Conservation (phyloP, 1,284 basidiomycete species). For the Apiotrichum laibachii region DNA sequence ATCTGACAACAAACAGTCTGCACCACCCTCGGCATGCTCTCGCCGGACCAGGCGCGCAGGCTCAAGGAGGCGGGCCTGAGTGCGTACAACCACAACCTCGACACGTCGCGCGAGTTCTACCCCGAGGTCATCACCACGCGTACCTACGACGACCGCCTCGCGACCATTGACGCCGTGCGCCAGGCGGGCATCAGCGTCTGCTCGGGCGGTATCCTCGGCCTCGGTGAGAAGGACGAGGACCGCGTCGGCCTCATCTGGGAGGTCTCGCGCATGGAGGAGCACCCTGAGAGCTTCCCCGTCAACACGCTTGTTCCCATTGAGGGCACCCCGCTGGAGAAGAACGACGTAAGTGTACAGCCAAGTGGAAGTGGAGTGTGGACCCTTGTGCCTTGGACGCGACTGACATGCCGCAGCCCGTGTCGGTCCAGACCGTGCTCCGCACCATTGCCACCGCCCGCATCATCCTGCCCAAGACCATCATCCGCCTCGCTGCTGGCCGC, state of each 20-base stretch:
- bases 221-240: conserved; percentile 88
- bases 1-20: conserved; percentile 61
- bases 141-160: conserved; percentile 88
- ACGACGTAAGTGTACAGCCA: conserved; percentile 53
- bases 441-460: conserved; percentile 94
- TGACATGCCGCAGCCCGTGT: conserved; percentile 65
- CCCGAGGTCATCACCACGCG: conserved; percentile 93
- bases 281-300: conserved; percentile 97
- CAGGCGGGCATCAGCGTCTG: conserved; percentile 96
- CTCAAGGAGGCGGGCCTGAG: conserved; percentile 94
- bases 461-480: conserved; percentile 87
- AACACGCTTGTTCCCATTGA: conserved; percentile 77
- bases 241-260: conserved; percentile 93
- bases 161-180: conserved; percentile 84
- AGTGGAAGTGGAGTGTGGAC: conserved; percentile 38
- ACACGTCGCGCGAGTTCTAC: conserved; percentile 96
- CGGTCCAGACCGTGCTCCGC: conserved; percentile 79
- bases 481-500: conserved; percentile 89
- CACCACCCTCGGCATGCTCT: conserved; percentile 96
- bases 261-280: conserved; percentile 72
- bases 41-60: conserved; percentile 85
- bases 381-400: conserved; percentile 55
- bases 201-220: conserved; percentile 91
- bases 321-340: conserved; percentile 60
- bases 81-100: conserved; percentile 96